Evolutionary conservation across 2,329 filamentous ascomycete species (phyloP).

Genomic region (Didymellaceae sp.): DNA sequence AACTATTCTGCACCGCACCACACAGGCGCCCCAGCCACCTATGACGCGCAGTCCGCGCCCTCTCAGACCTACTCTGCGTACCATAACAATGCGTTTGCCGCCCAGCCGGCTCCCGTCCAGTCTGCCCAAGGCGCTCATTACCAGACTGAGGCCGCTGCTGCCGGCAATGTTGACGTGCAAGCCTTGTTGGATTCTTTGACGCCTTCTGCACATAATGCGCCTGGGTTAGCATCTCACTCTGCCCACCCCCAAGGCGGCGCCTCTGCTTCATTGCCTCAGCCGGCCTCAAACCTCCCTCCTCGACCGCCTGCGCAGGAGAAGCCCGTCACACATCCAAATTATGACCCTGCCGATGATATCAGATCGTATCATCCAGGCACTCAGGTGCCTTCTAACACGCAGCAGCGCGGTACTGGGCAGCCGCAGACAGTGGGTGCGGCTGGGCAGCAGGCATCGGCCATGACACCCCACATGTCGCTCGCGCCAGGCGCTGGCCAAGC

Average conservation of each 20-base stretch:
- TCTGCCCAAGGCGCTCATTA: conserved; percentile 38
- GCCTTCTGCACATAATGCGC: conserved; percentile 40
- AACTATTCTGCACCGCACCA: conserved; percentile 44
- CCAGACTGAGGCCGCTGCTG: conserved; percentile 33
- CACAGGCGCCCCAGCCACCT: conserved; percentile 39
- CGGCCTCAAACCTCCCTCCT: conserved; percentile 53
- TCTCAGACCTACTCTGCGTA: conserved; percentile 39
- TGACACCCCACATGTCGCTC: conserved; percentile 37
- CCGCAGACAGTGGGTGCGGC: conserved; percentile 33
- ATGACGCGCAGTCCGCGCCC: conserved; percentile 42
- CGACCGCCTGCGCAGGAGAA: conserved; percentile 58
- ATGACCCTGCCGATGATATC: conserved; percentile 56
- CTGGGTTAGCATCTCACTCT: conserved; percentile 39
- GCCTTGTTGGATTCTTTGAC: conserved; percentile 54
- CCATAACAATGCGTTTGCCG: conserved; percentile 45
- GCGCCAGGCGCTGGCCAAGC: conserved; percentile 38
- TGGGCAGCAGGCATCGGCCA: conserved; percentile 21
- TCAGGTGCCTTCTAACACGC: conserved; percentile 45
- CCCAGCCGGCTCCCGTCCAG: conserved; percentile 38
- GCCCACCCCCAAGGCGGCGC: conserved; percentile 42
- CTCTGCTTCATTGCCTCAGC: conserved; percentile 47
- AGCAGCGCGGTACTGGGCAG: conserved; percentile 36
- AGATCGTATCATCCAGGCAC: conserved; percentile 59
- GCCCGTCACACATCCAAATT: conserved; percentile 56
- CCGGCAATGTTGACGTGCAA: conserved; percentile 53